Percentiles rank a stretch among this genome's conserved stretches.
phyloP scores from a whole-genome alignment of 768 basidiomycete genomes.

The Tulasnella sp. region DNA sequence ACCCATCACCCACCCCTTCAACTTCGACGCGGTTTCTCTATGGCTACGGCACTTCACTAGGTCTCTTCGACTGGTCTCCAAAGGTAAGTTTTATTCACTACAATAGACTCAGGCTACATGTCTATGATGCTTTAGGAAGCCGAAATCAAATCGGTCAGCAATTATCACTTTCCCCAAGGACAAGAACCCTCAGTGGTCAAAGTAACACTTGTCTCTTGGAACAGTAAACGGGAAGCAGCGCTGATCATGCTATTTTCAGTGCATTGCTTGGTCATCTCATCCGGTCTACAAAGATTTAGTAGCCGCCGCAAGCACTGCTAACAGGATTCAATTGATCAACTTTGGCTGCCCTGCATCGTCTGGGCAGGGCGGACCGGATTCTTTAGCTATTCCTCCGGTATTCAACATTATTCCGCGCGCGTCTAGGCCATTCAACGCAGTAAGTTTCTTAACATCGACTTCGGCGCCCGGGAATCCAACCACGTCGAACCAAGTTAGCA shows the following conservation, averaged over 20 bases:
- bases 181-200: slow-evolving; percentile 23
- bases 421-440: slow-evolving; percentile 13
- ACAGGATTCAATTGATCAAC: slow-evolving; percentile 36
- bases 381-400: slow-evolving; percentile 13
- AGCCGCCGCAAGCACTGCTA: slow-evolving; percentile 34
- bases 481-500: slow-evolving; percentile 33
- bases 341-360: slow-evolving; percentile 22
- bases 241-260: slow-evolving; percentile 30
- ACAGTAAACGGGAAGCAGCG: background rate
- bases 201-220: background rate
- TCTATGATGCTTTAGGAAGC: background rate
- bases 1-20: slow-evolving; percentile 14
- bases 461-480: background rate
- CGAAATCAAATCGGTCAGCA: slow-evolving; percentile 19
- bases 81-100: background rate
- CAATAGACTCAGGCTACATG: background rate
- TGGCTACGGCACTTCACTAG: slow-evolving; percentile 16
- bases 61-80: slow-evolving; percentile 23
- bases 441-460: background rate
- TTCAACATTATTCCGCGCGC: background rate
- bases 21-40: slow-evolving; percentile 21
- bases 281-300: slow-evolving; percentile 36
- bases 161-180: slow-evolving; percentile 11
- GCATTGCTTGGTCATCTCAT: slow-evolving; percentile 39
- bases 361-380: slow-evolving; percentile 20